A percentile compares a stretch with the other conserved stretches of the same genome.
Evolutionary conservation across 1,139 yeast species (phyloP).

Genomic region (Kazachstania sp.): DNA sequence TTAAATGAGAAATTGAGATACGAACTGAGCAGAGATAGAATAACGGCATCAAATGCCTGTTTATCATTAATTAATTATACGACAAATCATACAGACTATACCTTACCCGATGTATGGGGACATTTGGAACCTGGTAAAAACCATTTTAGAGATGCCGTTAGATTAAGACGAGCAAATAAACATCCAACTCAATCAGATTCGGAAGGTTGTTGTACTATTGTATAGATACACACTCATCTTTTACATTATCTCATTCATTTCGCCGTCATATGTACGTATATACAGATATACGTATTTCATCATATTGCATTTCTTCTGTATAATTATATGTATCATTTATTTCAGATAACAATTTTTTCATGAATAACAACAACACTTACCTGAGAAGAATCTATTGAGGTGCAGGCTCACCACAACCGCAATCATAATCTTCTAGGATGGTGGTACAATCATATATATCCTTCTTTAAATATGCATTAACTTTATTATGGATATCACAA

Average conservation of each 20-base stretch:
- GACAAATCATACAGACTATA: conserved; percentile 43
- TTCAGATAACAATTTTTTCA: background rate
- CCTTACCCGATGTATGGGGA: conserved; percentile 47
- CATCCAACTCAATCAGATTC: background rate
- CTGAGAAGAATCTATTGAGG: background rate
- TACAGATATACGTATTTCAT: background rate
- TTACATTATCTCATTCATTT: too few species aligned
- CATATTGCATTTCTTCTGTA: background rate
- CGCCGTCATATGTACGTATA: background rate
- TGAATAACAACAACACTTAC: background rate
- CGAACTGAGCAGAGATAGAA: conserved; percentile 49
- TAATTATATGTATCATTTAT: background rate
- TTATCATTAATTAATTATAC: conserved; percentile 39
- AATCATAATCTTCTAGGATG: conserved; percentile 82
- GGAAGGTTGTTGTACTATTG: conserved; percentile 10
- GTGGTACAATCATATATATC: conserved; percentile 73
- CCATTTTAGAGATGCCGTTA: conserved; percentile 32
- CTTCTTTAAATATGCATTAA: conserved; percentile 64
- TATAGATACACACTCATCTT: background rate
- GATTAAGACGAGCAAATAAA: conserved; percentile 1
- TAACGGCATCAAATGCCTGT: conserved; percentile 63
- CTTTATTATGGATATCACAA: conserved; percentile 84
- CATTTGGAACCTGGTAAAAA: conserved; percentile 41
- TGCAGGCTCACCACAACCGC: conserved; percentile 86
- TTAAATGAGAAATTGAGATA: conserved; percentile 48